Base-by-base conservation (phyloP, 2,329 filamentous ascomycete species). In the Phaeosphaeria sp. region DNA sequence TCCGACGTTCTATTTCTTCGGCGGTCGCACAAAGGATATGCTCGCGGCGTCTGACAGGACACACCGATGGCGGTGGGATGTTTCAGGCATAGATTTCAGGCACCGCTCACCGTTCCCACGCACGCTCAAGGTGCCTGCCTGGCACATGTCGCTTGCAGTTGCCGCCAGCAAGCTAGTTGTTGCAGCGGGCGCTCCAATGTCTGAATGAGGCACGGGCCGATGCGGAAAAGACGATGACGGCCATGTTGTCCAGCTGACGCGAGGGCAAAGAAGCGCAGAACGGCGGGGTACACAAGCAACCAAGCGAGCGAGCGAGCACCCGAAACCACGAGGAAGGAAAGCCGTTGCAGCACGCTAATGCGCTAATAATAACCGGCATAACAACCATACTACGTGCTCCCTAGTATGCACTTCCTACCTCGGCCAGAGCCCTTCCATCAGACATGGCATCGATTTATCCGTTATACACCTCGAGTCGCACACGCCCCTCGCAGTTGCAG, bases 311-410 rank as follows among this genome's bases (percentile, higher is more conserved):
- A 59, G 59, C 56, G 59, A 62, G 39, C 50, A 58, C 55, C 46
- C 54, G 56, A 55, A 48, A 42, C 56, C 59, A 59, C 49, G 42
- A 63, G 52, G 57, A 58, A 60, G 56, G 54, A 59, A 61, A 61
- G 49, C 61, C 55, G 58, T 63, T 63, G 20, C 36, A 53, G 22
- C 33, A 59, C 61, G 54, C 61, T 61, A 63, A 47, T 15, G 10
- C 43, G 25, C 49, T 56, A 57, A 57, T 59, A 53, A 56, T 61
- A 56, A 44, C 56, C 47, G 39, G 30, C 18, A 52, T 52, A 18
- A 36, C 50, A 30, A 27, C 23, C 50, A 43, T 52, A 21, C 15
- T 30, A 18, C 30, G n/a, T 20, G 30, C 30, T 36, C 6, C 30
- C 6, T 36, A 36, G 30, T 36, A 36, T 36, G 13, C 30, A 36